A percentile compares a stretch with the other conserved stretches of the same genome.
Conservation (phyloP, 2,329 filamentous ascomycete species). For the Botryotinia convoluta region DNA sequence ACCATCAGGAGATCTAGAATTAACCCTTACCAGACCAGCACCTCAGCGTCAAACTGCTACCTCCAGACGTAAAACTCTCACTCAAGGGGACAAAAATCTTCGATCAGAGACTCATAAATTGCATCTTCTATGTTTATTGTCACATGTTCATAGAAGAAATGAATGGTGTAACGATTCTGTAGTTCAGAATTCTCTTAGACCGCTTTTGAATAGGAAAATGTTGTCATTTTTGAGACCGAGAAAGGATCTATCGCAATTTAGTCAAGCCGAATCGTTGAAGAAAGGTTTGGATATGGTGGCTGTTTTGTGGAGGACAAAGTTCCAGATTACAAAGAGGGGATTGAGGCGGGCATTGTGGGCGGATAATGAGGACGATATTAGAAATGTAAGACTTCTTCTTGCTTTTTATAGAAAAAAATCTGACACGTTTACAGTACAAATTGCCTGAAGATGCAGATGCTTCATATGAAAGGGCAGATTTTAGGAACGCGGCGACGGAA, state of each 20-base stretch:
- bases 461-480: constrained; percentile 68
- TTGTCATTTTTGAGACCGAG: constrained; percentile 67
- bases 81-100: constrained; percentile 50
- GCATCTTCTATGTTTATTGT: constrained; percentile 79
- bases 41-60: constrained; percentile 23
- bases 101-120: constrained; percentile 80
- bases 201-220: constrained; percentile 64
- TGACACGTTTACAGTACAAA: constrained; percentile 30
- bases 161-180: constrained; percentile 79
- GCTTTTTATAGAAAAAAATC: no score
- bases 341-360: constrained; percentile 72
- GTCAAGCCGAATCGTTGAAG: constrained; percentile 71
- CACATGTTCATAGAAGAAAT: constrained; percentile 75
- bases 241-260: constrained; percentile 67
- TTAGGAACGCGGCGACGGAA: constrained; percentile 62
- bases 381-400: constrained; percentile 47
- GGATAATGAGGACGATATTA: constrained; percentile 60
- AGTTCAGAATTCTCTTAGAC: constrained; percentile 64
- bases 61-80: constrained; percentile 48
- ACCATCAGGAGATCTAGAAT: constrained; percentile 36
- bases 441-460: constrained; percentile 51
- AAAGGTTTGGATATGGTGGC: constrained; percentile 71
- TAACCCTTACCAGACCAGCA: constrained; percentile 36
- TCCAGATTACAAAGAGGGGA: constrained; percentile 68
- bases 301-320: constrained; percentile 66